Evolutionary conservation across 140 eudicot genomes (phyloP).

Genomic region (Stevia rebaudiana): DNA sequence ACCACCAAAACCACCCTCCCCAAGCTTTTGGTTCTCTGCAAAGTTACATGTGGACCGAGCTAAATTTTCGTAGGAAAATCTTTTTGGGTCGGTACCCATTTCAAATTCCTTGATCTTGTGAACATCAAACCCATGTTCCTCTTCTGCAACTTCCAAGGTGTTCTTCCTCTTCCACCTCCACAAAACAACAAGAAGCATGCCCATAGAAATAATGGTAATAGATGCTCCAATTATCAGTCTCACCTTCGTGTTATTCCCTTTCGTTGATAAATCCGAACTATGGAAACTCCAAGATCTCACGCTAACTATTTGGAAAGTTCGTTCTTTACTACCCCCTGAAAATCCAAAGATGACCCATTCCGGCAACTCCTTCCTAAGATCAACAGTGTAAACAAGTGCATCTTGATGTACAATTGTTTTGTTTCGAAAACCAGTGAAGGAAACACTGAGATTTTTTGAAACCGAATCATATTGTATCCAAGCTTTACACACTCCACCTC

Average conservation of each 20-base stretch:
- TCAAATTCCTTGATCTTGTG: slow-evolving; percentile 17
- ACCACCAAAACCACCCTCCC: slow-evolving; percentile 29
- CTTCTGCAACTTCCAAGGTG: not conserved
- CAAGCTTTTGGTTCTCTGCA: slow-evolving; percentile 28
- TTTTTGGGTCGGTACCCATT: slow-evolving; percentile 19
- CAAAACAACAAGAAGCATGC: not conserved
- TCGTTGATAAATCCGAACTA: not conserved
- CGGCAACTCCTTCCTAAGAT: slow-evolving; percentile 14
- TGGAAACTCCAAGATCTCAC: not conserved
- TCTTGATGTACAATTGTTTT: not conserved
- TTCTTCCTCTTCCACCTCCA: slow-evolving; percentile 15
- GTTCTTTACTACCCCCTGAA: slow-evolving; percentile 22
- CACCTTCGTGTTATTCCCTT: too few relatives aligned
- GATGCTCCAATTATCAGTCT: not conserved
- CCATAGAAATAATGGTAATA: not conserved
- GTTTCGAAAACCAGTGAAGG: not conserved
- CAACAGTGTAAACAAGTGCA: not conserved
- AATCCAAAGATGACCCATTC: slow-evolving; percentile 30
- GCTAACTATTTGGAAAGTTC: not conserved
- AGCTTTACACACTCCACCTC: slow-evolving; percentile 34
- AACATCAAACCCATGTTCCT: slow-evolving; percentile 1
- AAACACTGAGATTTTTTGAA: not conserved
- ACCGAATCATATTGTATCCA: slow-evolving; percentile 24
- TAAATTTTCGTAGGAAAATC: slow-evolving; percentile 7
- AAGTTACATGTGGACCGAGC: slow-evolving; percentile 11